A percentile compares a stretch with the other conserved stretches of the same genome.
Evolutionary conservation across 2,329 filamentous ascomycete genomes (phyloP).

Genomic region (Emmonsiellopsis sp.): DNA sequence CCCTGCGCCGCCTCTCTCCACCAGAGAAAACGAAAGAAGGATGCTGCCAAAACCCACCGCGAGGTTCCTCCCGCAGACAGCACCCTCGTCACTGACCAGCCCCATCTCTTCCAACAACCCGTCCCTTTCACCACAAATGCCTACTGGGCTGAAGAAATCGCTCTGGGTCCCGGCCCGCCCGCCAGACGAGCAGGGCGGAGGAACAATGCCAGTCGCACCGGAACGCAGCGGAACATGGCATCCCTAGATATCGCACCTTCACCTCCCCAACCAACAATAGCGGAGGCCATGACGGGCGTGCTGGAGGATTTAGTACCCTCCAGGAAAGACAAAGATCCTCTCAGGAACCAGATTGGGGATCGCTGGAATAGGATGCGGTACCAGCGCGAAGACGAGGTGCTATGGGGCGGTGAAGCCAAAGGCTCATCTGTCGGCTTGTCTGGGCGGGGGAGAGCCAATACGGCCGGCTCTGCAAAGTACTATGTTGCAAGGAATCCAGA

Average conservation of each 20-base stretch:
- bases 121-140: conserved; percentile 74
- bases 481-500: conserved; percentile 58
- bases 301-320: conserved; percentile 5
- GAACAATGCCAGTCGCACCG: conserved; percentile 51
- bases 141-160: conserved; percentile 82
- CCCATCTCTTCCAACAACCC: conserved; percentile 64
- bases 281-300: not conserved
- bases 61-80: conserved; percentile 57
- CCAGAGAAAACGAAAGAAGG: conserved; percentile 59
- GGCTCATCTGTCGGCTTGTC: conserved; percentile 47
- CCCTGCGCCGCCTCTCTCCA: conserved; percentile 61
- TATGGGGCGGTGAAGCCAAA: conserved; percentile 54
- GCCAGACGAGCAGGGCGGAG: conserved; percentile 47
- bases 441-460: conserved; percentile 28
- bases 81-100: conserved; percentile 52
- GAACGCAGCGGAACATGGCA: conserved; percentile 49
- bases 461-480: conserved; percentile 43
- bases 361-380: conserved; percentile 73
- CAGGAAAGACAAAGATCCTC: conserved; percentile 39
- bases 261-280: conserved; percentile 14
- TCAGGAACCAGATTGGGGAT: conserved; percentile 33
- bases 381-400: conserved; percentile 77
- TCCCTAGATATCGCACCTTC: conserved; percentile 27
- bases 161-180: conserved; percentile 65
- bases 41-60: conserved; percentile 59